Evolutionary conservation across 208 protist species (phyloP).

Genomic region (Trypanosoma melophagium): DNA sequence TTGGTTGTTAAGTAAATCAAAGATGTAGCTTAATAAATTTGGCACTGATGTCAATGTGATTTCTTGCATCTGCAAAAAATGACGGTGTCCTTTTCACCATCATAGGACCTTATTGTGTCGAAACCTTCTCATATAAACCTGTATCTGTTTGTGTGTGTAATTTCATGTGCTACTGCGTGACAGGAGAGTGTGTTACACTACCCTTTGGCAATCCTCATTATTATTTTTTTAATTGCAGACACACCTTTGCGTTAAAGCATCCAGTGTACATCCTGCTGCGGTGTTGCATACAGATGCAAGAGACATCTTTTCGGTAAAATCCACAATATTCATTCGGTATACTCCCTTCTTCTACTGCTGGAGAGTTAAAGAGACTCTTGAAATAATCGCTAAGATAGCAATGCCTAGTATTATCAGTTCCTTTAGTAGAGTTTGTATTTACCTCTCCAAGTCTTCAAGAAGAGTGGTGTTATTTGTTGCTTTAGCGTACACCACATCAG

Average conservation of each 20-base stretch:
- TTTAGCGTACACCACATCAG: conserved; percentile 24
- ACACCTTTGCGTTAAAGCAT: neutral
- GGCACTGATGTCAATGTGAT: no score
- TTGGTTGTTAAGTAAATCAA: no score
- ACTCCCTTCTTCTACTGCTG: neutral
- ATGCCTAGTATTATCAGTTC: conserved; percentile 34
- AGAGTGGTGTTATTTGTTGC: conserved; percentile 44
- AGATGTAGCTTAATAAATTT: no score
- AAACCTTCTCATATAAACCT: no score
- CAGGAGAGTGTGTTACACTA: no score
- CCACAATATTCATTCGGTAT: conserved; percentile 23
- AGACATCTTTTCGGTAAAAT: conserved; percentile 41
- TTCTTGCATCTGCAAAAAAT: no score
- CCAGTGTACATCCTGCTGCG: conserved; percentile 22
- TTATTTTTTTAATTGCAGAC: no score
- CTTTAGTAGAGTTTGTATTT: conserved; percentile 37
- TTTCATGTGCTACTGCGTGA: no score
- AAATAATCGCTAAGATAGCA: conserved; percentile 49
- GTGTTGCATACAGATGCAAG: conserved; percentile 34
- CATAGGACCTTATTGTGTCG: no score
- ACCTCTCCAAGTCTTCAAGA: conserved; percentile 46
- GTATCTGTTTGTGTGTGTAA: no score
- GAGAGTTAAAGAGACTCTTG: conserved; percentile 39
- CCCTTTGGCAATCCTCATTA: no score
- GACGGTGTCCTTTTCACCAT: no score